phyloP scores from a whole-genome alignment of 2,329 filamentous ascomycete species.

The Blastomyces gilchristii region DNA sequence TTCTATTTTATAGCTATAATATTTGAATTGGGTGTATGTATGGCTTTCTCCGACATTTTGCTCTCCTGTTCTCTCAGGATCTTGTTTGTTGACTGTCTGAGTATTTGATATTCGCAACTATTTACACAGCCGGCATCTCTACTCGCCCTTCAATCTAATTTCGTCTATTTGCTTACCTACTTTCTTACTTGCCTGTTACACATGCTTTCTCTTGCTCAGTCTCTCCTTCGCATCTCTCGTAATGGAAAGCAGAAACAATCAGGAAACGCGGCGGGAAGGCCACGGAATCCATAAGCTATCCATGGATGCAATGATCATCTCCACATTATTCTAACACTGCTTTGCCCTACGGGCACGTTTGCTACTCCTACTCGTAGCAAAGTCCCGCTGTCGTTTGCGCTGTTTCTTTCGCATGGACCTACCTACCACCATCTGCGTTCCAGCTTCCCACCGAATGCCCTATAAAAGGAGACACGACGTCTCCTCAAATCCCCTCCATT shows the following conservation, averaged over 20 bases:
- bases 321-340: background rate
- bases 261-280: background rate
- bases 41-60: background rate
- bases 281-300: background rate
- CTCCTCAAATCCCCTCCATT: background rate
- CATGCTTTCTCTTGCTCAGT: background rate
- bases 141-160: background rate
- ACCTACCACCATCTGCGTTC: background rate
- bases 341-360: background rate
- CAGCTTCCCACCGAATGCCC: background rate
- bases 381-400: background rate
- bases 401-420: background rate
- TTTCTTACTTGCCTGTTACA: background rate
- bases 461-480: background rate
- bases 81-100: background rate
- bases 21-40: background rate
- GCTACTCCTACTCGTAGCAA: background rate
- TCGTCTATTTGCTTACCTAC: background rate
- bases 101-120: background rate
- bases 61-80: background rate
- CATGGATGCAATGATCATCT: background rate
- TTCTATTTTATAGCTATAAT: background rate
- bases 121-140: background rate
- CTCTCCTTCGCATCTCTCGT: background rate
- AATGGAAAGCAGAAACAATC: background rate